These are phyloP conservation scores for Starmerella floris DNA, from an alignment of 805 yeast species.

Conservation along the genomic window DNA sequence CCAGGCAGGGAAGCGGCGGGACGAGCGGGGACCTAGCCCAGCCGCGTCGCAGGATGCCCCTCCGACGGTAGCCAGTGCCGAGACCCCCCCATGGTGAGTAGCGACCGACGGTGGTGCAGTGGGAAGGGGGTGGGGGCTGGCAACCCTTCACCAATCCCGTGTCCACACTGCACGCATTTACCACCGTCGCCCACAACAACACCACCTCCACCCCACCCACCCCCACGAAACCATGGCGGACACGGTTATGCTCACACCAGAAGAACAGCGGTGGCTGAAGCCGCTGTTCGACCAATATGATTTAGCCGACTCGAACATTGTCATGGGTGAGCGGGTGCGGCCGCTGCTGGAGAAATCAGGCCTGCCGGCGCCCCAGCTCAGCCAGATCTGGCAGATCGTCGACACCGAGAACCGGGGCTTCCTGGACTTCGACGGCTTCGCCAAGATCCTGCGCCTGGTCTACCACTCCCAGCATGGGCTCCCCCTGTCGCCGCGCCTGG, in stretches of 20 bases:
- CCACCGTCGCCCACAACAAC: background rate
- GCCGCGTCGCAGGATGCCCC: too few relatives aligned
- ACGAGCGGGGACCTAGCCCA: too few relatives aligned
- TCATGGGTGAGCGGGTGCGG: conserved; percentile 79
- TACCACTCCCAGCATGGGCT: conserved; percentile 74
- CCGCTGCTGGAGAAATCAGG: conserved; percentile 76
- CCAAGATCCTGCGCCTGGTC: conserved; percentile 75
- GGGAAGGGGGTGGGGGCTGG: too few relatives aligned
- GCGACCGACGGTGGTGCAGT: too few relatives aligned
- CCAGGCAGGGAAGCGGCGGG: too few relatives aligned
- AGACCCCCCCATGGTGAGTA: too few relatives aligned
- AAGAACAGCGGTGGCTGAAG: conserved; percentile 64
- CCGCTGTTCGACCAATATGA: conserved; percentile 69
- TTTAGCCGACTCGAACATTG: conserved; percentile 60
- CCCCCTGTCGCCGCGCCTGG: conserved; percentile 41
- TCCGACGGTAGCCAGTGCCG: too few relatives aligned
- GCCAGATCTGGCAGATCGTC: conserved; percentile 91
- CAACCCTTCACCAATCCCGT: too few relatives aligned
- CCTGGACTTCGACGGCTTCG: conserved; percentile 65
- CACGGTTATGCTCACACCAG: conserved; percentile 38
- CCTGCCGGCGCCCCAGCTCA: conserved; percentile 59
- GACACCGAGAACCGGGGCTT: conserved; percentile 81
- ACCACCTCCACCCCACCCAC: background rate
- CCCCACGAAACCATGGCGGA: conserved; percentile 14
- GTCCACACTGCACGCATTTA: too few relatives aligned